Evolutionary conservation across 2,329 filamentous ascomycete genomes (phyloP).

Genomic region (Colletotrichum phormii): DNA sequence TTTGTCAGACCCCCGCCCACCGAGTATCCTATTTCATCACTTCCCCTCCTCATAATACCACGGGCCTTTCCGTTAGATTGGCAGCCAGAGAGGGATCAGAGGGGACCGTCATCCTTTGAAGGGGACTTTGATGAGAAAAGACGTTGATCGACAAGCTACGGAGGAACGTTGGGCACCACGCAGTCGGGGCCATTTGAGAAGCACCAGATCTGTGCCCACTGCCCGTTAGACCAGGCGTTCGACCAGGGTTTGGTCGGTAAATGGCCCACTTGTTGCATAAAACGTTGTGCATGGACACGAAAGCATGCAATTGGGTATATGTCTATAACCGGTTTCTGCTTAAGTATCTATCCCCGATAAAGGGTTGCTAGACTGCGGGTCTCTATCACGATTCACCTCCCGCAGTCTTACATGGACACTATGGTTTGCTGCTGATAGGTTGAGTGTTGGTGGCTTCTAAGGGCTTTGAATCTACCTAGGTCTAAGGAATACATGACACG

Average conservation of each 20-base stretch:
- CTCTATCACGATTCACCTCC: background rate
- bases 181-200: constrained; percentile 9
- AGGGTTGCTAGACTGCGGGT: background rate
- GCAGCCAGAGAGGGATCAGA: background rate
- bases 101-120: constrained; percentile 14
- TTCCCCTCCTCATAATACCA: constrained; percentile 10
- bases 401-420: background rate
- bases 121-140: constrained; percentile 26
- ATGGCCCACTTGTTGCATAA: background rate
- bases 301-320: background rate
- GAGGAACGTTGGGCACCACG: constrained; percentile 22
- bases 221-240: background rate
- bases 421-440: background rate
- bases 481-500: background rate
- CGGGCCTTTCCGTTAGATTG: constrained; percentile 27
- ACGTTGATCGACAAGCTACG: constrained; percentile 28
- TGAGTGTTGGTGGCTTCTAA: background rate
- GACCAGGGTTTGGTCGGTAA: background rate
- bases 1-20: constrained; percentile 28
- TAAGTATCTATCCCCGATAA: background rate
- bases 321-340: background rate
- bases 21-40: constrained; percentile 25
- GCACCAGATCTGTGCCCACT: background rate
- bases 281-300: background rate
- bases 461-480: background rate